These are phyloP conservation scores for Olyra latifolia DNA, from an alignment of 176 grass and related monocot species.

Conservation along the genomic window DNA sequence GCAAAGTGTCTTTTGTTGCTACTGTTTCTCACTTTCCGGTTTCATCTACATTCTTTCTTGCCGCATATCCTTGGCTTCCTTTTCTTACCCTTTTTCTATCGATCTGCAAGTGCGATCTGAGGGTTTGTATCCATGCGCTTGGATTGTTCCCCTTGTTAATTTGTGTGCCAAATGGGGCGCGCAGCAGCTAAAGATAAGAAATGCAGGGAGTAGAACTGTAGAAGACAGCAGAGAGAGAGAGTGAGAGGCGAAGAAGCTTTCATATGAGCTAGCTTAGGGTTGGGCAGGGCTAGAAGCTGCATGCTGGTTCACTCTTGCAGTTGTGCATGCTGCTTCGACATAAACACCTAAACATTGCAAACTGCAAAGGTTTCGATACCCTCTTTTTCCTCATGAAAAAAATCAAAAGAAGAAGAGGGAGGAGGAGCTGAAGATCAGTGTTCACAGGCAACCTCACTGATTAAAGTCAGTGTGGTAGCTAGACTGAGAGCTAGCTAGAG, in stretches of 20 bases:
- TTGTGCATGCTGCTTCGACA: constrained; percentile 47
- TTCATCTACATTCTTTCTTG: background rate
- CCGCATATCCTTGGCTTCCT: background rate
- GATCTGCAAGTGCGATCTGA: constrained; percentile 35
- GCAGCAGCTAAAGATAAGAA: constrained; percentile 45
- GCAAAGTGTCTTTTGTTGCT: background rate
- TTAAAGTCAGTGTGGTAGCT: constrained; percentile 62
- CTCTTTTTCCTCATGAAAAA: constrained; percentile 25
- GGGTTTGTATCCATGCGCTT: constrained; percentile 46
- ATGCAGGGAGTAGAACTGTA: background rate
- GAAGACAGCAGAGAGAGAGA: constrained; percentile 20
- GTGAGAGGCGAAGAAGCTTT: constrained; percentile 33
- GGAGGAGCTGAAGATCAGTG: background rate
- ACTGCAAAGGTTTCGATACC: constrained; percentile 26
- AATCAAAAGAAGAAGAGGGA: background rate
- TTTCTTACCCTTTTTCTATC: background rate
- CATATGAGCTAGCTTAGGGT: constrained; percentile 36
- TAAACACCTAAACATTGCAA: constrained; percentile 52
- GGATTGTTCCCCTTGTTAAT: constrained; percentile 55
- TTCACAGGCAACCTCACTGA: constrained; percentile 27
- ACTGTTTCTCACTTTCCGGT: background rate
- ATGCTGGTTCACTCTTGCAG: constrained; percentile 29
- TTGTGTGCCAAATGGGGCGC: constrained; percentile 63
- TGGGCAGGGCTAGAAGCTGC: constrained; percentile 28
- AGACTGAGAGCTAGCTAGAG: constrained; percentile 40